Percentiles rank a stretch among this genome's conserved stretches.
phyloP scores from a whole-genome alignment of 192 early-diverging fungal species.

The Mortierella antarctica region DNA sequence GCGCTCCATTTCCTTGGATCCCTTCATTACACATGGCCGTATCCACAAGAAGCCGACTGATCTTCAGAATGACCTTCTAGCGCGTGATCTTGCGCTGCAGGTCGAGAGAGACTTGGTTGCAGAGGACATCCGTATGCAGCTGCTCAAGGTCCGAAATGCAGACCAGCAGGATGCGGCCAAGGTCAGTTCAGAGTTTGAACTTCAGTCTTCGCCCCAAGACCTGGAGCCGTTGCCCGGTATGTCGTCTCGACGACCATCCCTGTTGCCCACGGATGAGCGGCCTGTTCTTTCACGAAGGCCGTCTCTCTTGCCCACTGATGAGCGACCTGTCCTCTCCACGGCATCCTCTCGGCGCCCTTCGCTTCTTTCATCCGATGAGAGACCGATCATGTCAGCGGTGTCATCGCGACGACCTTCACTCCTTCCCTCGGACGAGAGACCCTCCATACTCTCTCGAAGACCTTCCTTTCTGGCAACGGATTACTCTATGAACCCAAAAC shows the following conservation, averaged over 20 bases:
- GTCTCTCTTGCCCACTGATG: too few relatives aligned
- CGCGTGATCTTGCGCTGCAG: conserved; percentile 14
- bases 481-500: too few relatives aligned
- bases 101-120: conserved; percentile 18
- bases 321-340: too few relatives aligned
- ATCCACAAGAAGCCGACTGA: neutral
- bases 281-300: too few relatives aligned
- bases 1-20: conserved; percentile 27
- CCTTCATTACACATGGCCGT: conserved; percentile 5
- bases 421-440: too few relatives aligned
- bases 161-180: conserved; percentile 34
- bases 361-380: too few relatives aligned
- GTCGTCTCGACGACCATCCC: conserved; percentile 8
- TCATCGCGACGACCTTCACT: too few relatives aligned
- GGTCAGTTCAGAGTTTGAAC: conserved; percentile 41
- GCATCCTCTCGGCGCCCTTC: too few relatives aligned
- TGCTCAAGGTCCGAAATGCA: conserved; percentile 13
- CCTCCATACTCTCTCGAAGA: too few relatives aligned
- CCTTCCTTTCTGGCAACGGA: too few relatives aligned
- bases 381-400: too few relatives aligned
- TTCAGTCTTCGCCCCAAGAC: conserved; percentile 32
- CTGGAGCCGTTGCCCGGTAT: conserved; percentile 6
- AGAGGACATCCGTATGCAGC: conserved; percentile 10
- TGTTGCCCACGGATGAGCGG: too few relatives aligned
- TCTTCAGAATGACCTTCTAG: conserved; percentile 11